Percentiles rank a stretch among this genome's conserved stretches.
Conservation (phyloP, 148 eudicot species). For the Silene uniflora region DNA sequence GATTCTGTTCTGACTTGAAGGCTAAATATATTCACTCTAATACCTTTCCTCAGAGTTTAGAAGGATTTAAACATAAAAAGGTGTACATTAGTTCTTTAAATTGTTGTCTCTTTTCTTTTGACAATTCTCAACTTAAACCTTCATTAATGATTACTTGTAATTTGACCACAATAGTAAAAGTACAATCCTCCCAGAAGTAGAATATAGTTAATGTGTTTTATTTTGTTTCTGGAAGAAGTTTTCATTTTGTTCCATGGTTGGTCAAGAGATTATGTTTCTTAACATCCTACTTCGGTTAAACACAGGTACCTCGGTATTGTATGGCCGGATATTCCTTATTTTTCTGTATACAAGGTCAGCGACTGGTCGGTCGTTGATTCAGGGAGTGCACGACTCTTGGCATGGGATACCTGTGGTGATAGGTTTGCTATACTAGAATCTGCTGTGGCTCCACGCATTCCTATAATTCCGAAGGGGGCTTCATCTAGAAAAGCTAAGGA, state of each 20-base stretch:
- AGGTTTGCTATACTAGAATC: constrained; percentile 91
- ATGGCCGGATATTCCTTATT: constrained; percentile 98
- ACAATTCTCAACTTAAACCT: not conserved
- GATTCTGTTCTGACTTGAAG: not conserved
- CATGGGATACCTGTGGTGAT: constrained; percentile 97
- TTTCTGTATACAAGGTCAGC: constrained; percentile 88
- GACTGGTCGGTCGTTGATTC: constrained; percentile 97
- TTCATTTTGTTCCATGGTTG: not conserved
- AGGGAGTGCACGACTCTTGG: constrained; percentile 92
- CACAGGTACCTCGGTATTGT: constrained; percentile 88
- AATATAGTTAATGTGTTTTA: not conserved
- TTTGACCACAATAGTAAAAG: not conserved
- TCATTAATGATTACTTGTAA: constrained; percentile 1
- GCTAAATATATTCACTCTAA: not conserved
- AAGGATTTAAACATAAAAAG: not conserved
- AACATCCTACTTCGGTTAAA: constrained; percentile 14
- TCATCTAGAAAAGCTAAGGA: constrained; percentile 96
- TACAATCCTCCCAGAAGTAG: not conserved
- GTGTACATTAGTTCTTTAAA: not conserved
- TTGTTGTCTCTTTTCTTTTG: not conserved
- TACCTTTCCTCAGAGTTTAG: not conserved
- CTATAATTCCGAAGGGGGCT: constrained; percentile 76
- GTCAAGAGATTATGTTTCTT: not conserved
- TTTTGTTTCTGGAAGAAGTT: not conserved
- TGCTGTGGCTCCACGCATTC: constrained; percentile 64